Conservation (phyloP, 106 monocot genomes). For the Ottelia alismoides region DNA sequence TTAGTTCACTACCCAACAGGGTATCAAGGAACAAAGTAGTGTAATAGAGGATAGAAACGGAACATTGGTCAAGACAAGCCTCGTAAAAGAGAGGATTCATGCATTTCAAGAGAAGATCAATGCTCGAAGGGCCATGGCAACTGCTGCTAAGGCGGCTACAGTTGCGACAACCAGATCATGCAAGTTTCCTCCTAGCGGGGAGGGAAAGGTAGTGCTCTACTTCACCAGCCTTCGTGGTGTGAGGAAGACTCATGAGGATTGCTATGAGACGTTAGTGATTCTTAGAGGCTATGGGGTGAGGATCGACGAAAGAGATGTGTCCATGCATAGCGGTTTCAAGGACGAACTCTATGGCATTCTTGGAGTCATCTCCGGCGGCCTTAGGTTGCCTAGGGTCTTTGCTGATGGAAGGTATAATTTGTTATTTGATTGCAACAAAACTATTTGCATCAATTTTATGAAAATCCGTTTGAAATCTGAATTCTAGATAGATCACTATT, state of each 20-base stretch:
- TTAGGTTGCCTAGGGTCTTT: conserved; percentile 40
- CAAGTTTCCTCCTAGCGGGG: conserved; percentile 14
- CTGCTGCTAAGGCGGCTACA: neutral
- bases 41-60: too few relatives aligned
- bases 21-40: too few relatives aligned
- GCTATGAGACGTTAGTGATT: conserved; percentile 19
- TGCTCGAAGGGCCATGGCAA: conserved; percentile 22
- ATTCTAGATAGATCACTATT: too few relatives aligned
- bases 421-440: too few relatives aligned
- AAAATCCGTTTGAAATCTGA: too few relatives aligned
- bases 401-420: conserved; percentile 28
- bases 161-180: neutral
- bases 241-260: conserved; percentile 58
- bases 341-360: conserved; percentile 22
- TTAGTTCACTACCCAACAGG: too few relatives aligned
- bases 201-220: conserved; percentile 41
- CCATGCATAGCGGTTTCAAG: conserved; percentile 46
- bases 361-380: conserved; percentile 7
- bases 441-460: too few relatives aligned
- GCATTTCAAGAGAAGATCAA: conserved; percentile 49
- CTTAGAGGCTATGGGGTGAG: conserved; percentile 32
- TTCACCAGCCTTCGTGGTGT: conserved; percentile 67
- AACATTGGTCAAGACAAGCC: too few relatives aligned
- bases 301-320: conserved; percentile 65
- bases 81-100: too few relatives aligned